phyloP scores from a whole-genome alignment of 2,329 filamentous ascomycete species.

The Alternaria conjuncta region DNA sequence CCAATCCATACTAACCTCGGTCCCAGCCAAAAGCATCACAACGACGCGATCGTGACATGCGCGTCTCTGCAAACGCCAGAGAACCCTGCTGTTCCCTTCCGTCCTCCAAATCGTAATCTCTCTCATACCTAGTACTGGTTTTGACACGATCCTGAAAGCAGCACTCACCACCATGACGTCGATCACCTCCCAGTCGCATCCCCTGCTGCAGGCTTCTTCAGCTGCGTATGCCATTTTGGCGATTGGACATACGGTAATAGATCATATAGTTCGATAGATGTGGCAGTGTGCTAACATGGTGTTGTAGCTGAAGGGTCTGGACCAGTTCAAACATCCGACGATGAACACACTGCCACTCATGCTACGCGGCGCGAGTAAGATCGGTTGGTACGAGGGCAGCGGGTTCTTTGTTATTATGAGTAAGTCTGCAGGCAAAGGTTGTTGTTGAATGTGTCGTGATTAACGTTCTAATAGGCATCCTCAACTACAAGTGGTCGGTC shows the following conservation, averaged over 20 bases:
- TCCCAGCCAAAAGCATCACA: slow-evolving; percentile 1
- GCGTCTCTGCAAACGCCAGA: neutral
- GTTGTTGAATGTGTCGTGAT: neutral
- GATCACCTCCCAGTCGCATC: slow-evolving; percentile 27
- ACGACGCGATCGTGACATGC: neutral
- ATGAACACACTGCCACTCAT: slow-evolving; percentile 35
- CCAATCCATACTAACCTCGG: slow-evolving; percentile 7
- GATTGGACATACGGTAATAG: slow-evolving; percentile 41
- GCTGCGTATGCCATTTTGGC: slow-evolving; percentile 39
- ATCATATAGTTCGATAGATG: accelerated
- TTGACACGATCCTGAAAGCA: neutral
- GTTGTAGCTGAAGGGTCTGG: slow-evolving; percentile 39
- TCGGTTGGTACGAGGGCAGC: slow-evolving; percentile 47
- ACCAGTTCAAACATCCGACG: slow-evolving; percentile 44
- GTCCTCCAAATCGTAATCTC: too few relatives aligned
- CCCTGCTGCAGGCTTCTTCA: slow-evolving; percentile 37
- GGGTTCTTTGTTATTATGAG: slow-evolving; percentile 45
- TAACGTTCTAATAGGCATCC: slow-evolving; percentile 22
- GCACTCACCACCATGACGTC: slow-evolving; percentile 17
- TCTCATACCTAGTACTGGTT: neutral
- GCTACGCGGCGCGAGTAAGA: slow-evolving; percentile 40
- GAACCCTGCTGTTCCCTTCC: neutral
- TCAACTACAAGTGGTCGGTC: slow-evolving; percentile 46
- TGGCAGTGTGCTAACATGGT: neutral
- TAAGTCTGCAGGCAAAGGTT: slow-evolving; percentile 12